Base-by-base conservation (phyloP, 2,329 filamentous ascomycete genomes). In the Nigrospora oryzae region DNA sequence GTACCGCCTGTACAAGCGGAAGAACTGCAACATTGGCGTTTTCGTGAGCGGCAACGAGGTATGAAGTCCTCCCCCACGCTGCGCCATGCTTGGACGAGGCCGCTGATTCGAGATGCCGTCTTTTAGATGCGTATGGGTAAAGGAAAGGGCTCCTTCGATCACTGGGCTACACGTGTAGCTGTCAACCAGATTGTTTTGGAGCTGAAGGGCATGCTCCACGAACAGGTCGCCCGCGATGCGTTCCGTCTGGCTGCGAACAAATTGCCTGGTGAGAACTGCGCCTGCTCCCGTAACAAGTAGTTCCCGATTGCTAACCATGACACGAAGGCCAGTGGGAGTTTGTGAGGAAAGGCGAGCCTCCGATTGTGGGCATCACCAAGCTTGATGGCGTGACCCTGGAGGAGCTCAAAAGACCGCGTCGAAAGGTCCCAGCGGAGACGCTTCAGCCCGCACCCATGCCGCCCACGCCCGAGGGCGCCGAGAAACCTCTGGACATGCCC, bases 81-180 rank as follows among this genome's bases (percentile, higher is more conserved):
- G 14, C 12, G 37, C 15, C 14, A 16, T 38, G 41, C 15, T n/a
- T n/a, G 42, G 12, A 16, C 16, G 38, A 7, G 19, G 13, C 19
- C 15, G 33, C 42, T 34, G 42, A 32, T 33, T 38, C 14, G 16
- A 43, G 30, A 28, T 19, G 42, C 15, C 10, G 35, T 28, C 35
- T 30, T 15, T 8, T 33, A 84, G 81, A 85, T 89, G 64, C 85
- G 93, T 78, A 98, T 98, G 94, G 93, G 93, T 64, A 98, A 97
- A 69, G 93, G 93, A 68, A 98, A 98, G 65, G 93, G 93, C 56
- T 86, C 84, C 50, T 97, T 98, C 62, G 93, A 98, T 63, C 88
- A 95, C 62, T 98, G 93, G 93, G 89, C 91, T 5, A 81, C 86
- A 17, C 82, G 91, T 65, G 83, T 97, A 54, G 82, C 89, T 10